Evolutionary conservation across 225 moss, liverwort and hornwort species (phyloP), one percentile per base, ranked within the genome.

Genomic region (Neckera pumila): DNA sequence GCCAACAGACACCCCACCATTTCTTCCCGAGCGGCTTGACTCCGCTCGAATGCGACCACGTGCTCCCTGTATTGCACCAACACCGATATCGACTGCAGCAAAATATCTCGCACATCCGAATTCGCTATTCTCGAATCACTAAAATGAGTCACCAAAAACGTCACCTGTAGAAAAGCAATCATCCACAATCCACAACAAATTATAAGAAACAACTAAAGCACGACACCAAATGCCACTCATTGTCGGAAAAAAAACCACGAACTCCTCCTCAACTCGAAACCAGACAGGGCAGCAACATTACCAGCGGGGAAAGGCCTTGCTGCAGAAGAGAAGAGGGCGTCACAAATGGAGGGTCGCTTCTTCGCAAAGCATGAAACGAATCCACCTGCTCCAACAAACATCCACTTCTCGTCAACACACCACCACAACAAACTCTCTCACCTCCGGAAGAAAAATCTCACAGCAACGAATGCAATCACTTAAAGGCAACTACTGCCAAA

Each of bases 291-390:
- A 8, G 81, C 28, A 51, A 30, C 13, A 36, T 43, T 97, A 98
- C 98, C 94, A 98, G 92, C 80, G 98, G 95, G 38, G 97, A 95
- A 22, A 98, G 97, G 65, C 98, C 98, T 88, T 98, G 98, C 89
- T 97, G 98, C 61, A 98, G 79, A 70, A 98, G 93, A 82, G 94
- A 97, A 49, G 97, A 94, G 51, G 98, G 97, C 75, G 95, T 92
- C 75, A 97, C 97, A 89, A 98, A 98, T 6, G 95, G 95, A n/a
- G 98, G 98, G 86, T 98, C 98, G 69, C 98, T 97, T 84, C 98
- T 92, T 54, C 98, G 95, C 88, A 98, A 87, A 27, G 96, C 97
- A 92, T 98, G 98, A 75, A 98, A 98, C n/a, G 98, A 97, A 86
- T 98, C 98, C 60, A 97, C 98, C 97, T 98, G 91, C 71, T n/a